phyloP scores from a whole-genome alignment of 2,329 filamentous ascomycete species.

The Hymenoscyphus fructigenus region DNA sequence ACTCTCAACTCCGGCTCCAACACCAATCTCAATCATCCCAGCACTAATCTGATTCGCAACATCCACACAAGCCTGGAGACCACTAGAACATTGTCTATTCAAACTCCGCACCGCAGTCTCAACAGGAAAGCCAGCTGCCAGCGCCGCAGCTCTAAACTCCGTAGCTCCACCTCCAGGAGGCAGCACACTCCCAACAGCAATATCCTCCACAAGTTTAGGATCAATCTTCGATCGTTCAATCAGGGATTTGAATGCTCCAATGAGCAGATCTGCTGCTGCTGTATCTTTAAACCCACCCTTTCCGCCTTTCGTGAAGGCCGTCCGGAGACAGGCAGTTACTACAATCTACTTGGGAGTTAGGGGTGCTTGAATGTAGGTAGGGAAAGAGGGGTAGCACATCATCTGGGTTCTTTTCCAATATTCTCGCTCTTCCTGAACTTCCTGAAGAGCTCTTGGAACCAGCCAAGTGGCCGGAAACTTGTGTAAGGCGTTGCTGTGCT shows the following conservation, averaged over 20 bases:
- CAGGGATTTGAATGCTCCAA: conserved; percentile 77
- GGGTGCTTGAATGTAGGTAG: conserved; percentile 24
- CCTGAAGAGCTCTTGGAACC: conserved; percentile 39
- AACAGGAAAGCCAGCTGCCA: conserved; percentile 89
- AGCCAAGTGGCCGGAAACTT: conserved; percentile 61
- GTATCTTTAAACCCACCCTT: conserved; percentile 97
- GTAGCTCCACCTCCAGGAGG: conserved; percentile 92
- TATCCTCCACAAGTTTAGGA: conserved; percentile 83
- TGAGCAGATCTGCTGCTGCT: conserved; percentile 78
- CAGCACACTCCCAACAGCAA: conserved; percentile 87
- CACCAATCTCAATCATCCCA: conserved; percentile 93
- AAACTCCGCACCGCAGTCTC: conserved; percentile 79
- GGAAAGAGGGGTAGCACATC: conserved; percentile 50
- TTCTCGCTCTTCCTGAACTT: conserved; percentile 30
- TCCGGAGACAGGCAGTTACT: conserved; percentile 88
- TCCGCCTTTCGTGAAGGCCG: conserved; percentile 87
- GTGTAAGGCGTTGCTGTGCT: conserved; percentile 41
- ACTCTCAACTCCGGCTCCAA: conserved; percentile 94
- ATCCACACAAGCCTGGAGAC: conserved; percentile 89
- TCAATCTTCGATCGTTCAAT: conserved; percentile 86
- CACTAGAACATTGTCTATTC: conserved; percentile 93
- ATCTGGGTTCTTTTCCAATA: conserved; percentile 66
- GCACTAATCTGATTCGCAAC: conserved; percentile 88
- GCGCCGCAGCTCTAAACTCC: conserved; percentile 88
- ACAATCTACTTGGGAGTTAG: conserved; percentile 60